Evolutionary conservation across 139 green algal species (phyloP).

Genomic region (Ulvella scutata): DNA sequence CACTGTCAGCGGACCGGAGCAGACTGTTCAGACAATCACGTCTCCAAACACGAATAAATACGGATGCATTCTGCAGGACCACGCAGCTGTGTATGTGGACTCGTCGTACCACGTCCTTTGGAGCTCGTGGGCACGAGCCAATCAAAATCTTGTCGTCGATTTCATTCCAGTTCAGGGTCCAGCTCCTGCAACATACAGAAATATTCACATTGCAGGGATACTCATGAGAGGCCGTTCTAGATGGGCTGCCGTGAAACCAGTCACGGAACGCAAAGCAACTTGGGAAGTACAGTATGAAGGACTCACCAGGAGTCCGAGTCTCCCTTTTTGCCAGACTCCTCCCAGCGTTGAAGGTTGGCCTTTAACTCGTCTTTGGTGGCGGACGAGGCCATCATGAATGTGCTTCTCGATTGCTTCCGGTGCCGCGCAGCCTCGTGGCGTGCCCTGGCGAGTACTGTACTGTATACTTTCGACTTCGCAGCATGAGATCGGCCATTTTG

Average conservation of each 20-base stretch:
- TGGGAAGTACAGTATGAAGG: neutral
- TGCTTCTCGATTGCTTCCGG: too few relatives aligned
- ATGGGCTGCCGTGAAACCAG: neutral
- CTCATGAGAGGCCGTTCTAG: neutral
- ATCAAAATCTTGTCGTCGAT: constrained; percentile 22
- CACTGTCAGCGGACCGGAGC: too few relatives aligned
- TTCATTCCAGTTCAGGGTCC: constrained; percentile 35
- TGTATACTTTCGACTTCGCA: too few relatives aligned
- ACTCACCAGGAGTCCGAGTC: constrained; percentile 20
- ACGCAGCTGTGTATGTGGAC: too few relatives aligned
- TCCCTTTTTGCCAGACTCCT: constrained; percentile 20
- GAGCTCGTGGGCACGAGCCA: constrained; percentile 25
- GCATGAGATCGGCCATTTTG: too few relatives aligned
- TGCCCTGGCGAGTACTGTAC: too few relatives aligned
- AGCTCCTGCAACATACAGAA: constrained; percentile 15
- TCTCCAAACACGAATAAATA: too few relatives aligned
- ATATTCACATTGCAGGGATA: too few relatives aligned
- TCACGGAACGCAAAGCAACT: neutral
- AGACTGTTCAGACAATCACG: too few relatives aligned
- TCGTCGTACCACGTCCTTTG: constrained; percentile 14
- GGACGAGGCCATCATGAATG: too few relatives aligned
- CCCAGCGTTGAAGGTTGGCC: constrained; percentile 24
- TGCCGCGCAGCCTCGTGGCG: too few relatives aligned
- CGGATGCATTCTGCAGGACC: too few relatives aligned
- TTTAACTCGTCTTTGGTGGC: constrained; percentile 21